Conservation (phyloP, 2,329 filamentous ascomycete genomes). For the Truncatella angustata region DNA sequence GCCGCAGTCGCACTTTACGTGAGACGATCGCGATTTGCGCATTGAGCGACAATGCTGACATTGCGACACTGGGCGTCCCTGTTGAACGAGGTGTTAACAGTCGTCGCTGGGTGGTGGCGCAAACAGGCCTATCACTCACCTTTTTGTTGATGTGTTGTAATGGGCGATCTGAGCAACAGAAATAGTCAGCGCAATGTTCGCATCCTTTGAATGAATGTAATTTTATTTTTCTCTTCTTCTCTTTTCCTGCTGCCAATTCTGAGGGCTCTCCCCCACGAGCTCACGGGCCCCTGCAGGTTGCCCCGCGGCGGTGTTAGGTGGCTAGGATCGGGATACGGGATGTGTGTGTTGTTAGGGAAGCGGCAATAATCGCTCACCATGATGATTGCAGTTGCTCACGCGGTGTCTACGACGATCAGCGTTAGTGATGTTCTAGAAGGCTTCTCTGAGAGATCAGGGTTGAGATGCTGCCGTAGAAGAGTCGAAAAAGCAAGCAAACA, state of each 20-base stretch:
- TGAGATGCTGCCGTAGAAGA: neutral
- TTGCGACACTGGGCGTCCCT: conserved; percentile 90
- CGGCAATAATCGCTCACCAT: conserved; percentile 62
- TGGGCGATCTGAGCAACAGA: conserved; percentile 66
- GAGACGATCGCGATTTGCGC: conserved; percentile 92
- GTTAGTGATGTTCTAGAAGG: neutral
- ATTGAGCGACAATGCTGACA: conserved; percentile 94
- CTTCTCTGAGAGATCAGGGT: neutral
- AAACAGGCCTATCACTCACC: conserved; percentile 16
- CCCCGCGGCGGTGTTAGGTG: conserved; percentile 10
- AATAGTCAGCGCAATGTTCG: neutral
- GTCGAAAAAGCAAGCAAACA: neutral
- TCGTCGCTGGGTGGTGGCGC: neutral
- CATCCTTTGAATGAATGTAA: neutral
- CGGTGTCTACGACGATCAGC: conserved; percentile 60
- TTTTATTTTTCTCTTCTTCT: neutral
- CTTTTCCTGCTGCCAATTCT: neutral
- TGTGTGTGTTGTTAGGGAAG: conserved; percentile 12
- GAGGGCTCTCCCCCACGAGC: neutral
- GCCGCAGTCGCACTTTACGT: conserved; percentile 95
- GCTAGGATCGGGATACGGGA: conserved; percentile 12
- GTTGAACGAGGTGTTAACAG: neutral
- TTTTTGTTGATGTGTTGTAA: conserved; percentile 97
- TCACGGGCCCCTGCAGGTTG: conserved; percentile 3
- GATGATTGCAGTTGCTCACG: conserved; percentile 97